A percentile compares a stretch with the other conserved stretches of the same genome.
Evolutionary conservation across 2,329 filamentous ascomycete genomes (phyloP).

Genomic region (Sporothrix curviconia): DNA sequence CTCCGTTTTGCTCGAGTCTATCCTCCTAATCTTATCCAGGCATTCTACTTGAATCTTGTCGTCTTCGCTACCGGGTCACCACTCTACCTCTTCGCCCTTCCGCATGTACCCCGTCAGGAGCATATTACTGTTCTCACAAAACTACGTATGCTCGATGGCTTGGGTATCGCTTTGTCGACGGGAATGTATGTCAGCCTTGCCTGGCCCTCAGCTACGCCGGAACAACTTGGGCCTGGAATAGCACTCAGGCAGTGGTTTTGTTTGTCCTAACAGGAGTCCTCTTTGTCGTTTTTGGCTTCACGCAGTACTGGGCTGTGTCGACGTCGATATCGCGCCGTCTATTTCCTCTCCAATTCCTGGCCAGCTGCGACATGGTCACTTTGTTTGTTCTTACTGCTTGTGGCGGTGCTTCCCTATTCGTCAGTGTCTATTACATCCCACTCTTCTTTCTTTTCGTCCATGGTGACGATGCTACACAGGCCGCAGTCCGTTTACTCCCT

Average conservation of each 20-base stretch:
- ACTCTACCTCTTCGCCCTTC: constrained; percentile 27
- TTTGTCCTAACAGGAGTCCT: constrained; percentile 25
- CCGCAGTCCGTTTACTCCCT: constrained; percentile 34
- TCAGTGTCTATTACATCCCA: constrained; percentile 43
- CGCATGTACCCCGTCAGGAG: constrained; percentile 18
- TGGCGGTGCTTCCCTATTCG: constrained; percentile 22
- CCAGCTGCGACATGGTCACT: constrained; percentile 30
- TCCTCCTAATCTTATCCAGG: constrained; percentile 11
- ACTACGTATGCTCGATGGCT: constrained; percentile 33
- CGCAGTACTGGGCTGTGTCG: constrained; percentile 37
- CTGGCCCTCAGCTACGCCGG: constrained; percentile 49
- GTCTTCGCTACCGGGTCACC: constrained; percentile 33
- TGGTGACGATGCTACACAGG: constrained; percentile 31
- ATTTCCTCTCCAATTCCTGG: constrained; percentile 44
- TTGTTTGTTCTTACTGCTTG: constrained; percentile 34
- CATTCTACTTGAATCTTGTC: constrained; percentile 52
- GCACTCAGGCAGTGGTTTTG: constrained; percentile 17
- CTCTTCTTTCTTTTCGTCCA: constrained; percentile 45
- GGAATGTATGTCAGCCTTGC: constrained; percentile 36
- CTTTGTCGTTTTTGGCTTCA: constrained; percentile 36
- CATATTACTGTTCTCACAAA: constrained; percentile 20
- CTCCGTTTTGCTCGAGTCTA: too few species aligned
- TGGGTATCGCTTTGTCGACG: constrained; percentile 37
- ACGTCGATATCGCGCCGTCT: constrained; percentile 33
- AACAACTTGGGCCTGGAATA: constrained; percentile 39